Evolutionary conservation across 331 rosid genomes (phyloP).

Genomic region (Cucumis variabilis): DNA sequence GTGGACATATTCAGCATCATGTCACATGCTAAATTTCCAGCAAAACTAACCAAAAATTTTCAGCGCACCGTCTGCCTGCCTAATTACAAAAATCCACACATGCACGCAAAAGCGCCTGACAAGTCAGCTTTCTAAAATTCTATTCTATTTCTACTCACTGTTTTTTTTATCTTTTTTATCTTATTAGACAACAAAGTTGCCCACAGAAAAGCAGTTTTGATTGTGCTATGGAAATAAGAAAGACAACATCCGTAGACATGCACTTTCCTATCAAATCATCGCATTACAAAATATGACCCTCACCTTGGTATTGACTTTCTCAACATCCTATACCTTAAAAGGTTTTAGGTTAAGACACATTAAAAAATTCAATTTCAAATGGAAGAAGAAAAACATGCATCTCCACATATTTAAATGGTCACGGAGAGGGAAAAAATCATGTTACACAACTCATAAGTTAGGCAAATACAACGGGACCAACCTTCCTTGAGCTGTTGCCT

Average conservation of each 20-base stretch:
- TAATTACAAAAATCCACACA: not conserved
- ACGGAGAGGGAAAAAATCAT: not conserved
- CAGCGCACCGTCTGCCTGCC: constrained; percentile 24
- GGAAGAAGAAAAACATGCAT: not conserved
- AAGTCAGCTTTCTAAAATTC: constrained; percentile 10
- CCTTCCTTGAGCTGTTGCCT: constrained; percentile 91
- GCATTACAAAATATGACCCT: constrained; percentile 11
- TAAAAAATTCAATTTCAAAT: no score
- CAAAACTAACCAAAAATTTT: not conserved
- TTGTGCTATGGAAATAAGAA: constrained; percentile 2
- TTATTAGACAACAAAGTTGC: not conserved
- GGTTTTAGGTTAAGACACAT: no score
- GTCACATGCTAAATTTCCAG: constrained; percentile 14
- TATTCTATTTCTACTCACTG: not conserved
- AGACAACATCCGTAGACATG: constrained; percentile 12
- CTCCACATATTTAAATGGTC: not conserved
- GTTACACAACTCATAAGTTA: not conserved
- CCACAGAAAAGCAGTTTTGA: not conserved
- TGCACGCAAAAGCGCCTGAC: constrained; percentile 3
- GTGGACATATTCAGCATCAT: not conserved
- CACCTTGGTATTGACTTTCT: constrained; percentile 10
- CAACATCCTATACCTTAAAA: constrained; percentile 11
- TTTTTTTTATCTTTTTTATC: no score
- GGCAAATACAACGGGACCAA: constrained; percentile 35
- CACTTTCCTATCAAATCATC: constrained; percentile 30